Evolutionary conservation across 169 alveolate species (phyloP).

Genomic region (Cystoisospora suis): DNA sequence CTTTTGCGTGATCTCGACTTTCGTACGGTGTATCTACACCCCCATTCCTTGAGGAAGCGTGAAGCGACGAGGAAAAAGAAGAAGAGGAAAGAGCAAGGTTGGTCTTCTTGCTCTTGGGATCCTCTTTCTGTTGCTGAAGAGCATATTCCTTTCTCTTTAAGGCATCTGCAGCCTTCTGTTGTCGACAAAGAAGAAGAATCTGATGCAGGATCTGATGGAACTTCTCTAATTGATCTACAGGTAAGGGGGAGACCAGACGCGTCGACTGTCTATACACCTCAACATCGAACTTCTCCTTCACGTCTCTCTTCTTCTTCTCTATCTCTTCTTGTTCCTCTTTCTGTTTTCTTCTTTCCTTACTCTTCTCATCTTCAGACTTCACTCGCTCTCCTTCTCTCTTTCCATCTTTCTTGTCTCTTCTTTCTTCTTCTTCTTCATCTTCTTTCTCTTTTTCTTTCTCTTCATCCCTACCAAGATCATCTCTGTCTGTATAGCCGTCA

Average conservation of each 20-base stretch:
- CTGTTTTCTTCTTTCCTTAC: too few species aligned
- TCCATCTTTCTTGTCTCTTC: too few species aligned
- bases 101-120: neutral
- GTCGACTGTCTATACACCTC: neutral
- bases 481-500: neutral
- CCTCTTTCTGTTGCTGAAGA: neutral
- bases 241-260: conserved; percentile 16
- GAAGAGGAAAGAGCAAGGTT: neutral
- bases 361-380: too few species aligned
- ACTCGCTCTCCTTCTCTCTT: too few species aligned
- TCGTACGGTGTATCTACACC: neutral
- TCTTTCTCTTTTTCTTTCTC: neutral
- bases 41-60: neutral
- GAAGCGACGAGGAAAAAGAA: neutral
- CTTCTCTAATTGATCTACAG: neutral
- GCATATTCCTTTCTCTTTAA: too few species aligned
- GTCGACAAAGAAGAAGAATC: conserved; percentile 12
- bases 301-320: neutral
- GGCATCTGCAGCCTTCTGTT: conserved; percentile 25
- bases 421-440: too few species aligned
- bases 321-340: neutral
- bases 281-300: neutral
- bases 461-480: neutral
- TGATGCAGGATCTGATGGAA: conserved; percentile 27
- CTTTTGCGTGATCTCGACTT: neutral